These are phyloP conservation scores for Russula dissimulans DNA, from an alignment of 768 basidiomycete genomes.

Conservation along the genomic window DNA sequence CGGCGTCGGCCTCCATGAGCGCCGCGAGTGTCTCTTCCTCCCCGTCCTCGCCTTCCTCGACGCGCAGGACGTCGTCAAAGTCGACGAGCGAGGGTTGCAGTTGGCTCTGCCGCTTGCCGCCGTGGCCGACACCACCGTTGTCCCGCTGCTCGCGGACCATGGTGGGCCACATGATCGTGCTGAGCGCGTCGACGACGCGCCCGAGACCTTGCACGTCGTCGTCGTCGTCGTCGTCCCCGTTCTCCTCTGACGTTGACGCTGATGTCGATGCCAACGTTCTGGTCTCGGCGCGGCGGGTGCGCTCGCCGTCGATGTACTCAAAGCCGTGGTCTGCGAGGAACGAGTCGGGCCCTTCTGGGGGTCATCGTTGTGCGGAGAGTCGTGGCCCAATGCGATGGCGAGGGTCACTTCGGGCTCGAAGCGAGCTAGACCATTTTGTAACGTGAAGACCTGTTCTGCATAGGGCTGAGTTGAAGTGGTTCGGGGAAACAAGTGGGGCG, in stretches of 20 bases:
- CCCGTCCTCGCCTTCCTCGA: slow-evolving; percentile 10
- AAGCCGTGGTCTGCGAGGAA: slow-evolving; percentile 64
- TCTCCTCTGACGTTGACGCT: background rate
- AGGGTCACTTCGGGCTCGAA: slow-evolving; percentile 64
- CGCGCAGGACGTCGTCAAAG: slow-evolving; percentile 15
- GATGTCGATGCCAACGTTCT: background rate
- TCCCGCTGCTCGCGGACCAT: slow-evolving; percentile 42
- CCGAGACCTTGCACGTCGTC: slow-evolving; percentile 37
- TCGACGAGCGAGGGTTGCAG: slow-evolving; percentile 23
- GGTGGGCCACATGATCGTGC: slow-evolving; percentile 85
- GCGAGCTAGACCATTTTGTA: slow-evolving; percentile 39
- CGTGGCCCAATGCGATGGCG: slow-evolving; percentile 45
- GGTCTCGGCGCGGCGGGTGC: slow-evolving; percentile 1
- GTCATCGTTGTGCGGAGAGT: slow-evolving; percentile 22
- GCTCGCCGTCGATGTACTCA: slow-evolving; percentile 60
- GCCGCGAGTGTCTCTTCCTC: slow-evolving; percentile 31
- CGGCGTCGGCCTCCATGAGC: slow-evolving; percentile 24
- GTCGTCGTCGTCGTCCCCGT: background rate
- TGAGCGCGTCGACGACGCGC: slow-evolving; percentile 68
- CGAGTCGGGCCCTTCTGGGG: slow-evolving; percentile 44
- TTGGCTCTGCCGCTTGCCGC: slow-evolving; percentile 24
- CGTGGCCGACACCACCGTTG: background rate
- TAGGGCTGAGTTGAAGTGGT: slow-evolving; percentile 37
- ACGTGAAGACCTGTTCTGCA: slow-evolving; percentile 41
- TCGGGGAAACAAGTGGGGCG: background rate